Evolutionary conservation across 768 basidiomycete species (phyloP).

Genomic region (Phaffia tasmanica): DNA sequence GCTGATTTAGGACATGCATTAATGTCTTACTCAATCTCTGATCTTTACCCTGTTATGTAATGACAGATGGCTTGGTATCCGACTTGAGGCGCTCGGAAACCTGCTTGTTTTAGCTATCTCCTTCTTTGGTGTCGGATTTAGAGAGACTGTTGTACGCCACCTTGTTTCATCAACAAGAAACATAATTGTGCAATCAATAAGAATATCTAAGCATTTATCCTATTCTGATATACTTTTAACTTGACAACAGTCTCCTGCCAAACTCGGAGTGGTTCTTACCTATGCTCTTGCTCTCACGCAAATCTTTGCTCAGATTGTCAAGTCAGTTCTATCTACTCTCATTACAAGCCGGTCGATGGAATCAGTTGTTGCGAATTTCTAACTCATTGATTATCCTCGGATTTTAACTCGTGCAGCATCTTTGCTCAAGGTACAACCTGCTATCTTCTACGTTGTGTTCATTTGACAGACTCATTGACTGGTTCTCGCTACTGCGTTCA

Average conservation of each 20-base stretch:
- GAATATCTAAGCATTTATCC: too few relatives aligned
- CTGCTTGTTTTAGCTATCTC: slow-evolving; percentile 56
- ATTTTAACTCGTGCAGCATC: background rate
- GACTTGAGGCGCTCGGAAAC: slow-evolving; percentile 76
- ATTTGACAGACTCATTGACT: slow-evolving; percentile 27
- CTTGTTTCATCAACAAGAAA: too few relatives aligned
- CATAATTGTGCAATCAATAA: too few relatives aligned
- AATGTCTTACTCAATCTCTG: too few relatives aligned
- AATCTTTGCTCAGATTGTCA: slow-evolving; percentile 15
- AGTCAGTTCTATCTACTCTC: background rate
- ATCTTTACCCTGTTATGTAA: too few relatives aligned
- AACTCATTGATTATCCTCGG: background rate
- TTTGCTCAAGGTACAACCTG: slow-evolving; percentile 5
- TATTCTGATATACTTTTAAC: too few relatives aligned
- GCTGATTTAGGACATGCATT: too few relatives aligned
- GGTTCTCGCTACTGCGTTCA: slow-evolving; percentile 41
- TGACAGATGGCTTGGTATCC: slow-evolving; percentile 28
- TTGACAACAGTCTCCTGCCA: slow-evolving; percentile 48
- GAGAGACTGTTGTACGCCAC: slow-evolving; percentile 47
- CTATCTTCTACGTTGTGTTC: background rate
- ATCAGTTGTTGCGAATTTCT: background rate
- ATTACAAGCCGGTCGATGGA: background rate
- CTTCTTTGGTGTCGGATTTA: slow-evolving; percentile 61
- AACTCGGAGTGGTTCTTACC: slow-evolving; percentile 67
- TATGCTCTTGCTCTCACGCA: slow-evolving; percentile 15